Base-by-base conservation (phyloP, 257 asterid genomes). In the Gardenia jasminoides region DNA sequence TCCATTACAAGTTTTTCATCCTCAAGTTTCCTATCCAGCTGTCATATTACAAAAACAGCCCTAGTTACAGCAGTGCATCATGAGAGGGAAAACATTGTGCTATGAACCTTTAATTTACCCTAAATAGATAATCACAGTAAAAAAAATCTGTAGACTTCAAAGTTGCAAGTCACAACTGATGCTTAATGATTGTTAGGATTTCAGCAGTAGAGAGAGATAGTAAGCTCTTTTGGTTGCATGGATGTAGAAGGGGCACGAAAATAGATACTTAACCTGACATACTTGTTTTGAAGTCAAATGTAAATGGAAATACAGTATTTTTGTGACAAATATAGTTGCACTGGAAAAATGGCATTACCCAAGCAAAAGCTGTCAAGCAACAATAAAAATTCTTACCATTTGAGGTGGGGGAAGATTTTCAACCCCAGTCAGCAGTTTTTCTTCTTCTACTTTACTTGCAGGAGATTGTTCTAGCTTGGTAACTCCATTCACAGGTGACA, bases 321-420 rank as follows among this genome's bases (percentile, higher is more conserved):
- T 9, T 39, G 9, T 9, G 52, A 74, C 43, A 54, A 20, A 52
- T n/a, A 62, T 8, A 26, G 39, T 62, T 3, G 68, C 36, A 62
- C 3, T 56, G 3, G n/a, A 5, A 13, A 3, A 61, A 20, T 31
- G 13, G 13, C 22, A 22, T 19, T 24, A 7, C 31, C 36, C 36
- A 39, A 50, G 58, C 24, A 62, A 26, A 43, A 44, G 43, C 20
- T 43, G 71, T 15, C 20, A 16, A 44, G 19, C 13, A 74, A 31
- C 67, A 39, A 20, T 9, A 69, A 46, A 72, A 7, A 75, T 66
- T 78, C 87, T 80, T 75, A 92, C 97, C 90, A 9, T 72, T 72
- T 81, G 86, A 74, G 85, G 70, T 26, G 88, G 91, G 50, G 88
- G 82, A 54, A 80, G 78, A 76, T 86, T 82, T 80, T 90, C 97